Evolutionary conservation across 129 eudicot genomes (phyloP), one percentile per base, ranked within the genome.

Genomic region (Centrapalus pauciflorus): DNA sequence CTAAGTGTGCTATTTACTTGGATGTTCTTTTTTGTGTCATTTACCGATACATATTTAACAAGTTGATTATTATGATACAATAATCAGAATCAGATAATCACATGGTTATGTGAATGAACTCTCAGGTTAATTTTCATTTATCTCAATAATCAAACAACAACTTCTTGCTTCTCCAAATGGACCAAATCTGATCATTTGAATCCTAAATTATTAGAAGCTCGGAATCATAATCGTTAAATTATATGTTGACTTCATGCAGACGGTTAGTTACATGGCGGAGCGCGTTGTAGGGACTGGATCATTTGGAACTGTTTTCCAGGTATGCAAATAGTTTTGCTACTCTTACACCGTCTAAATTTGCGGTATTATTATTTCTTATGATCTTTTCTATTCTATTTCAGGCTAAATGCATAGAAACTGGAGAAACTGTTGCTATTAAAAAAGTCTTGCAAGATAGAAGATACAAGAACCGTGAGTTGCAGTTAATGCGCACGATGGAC

Each of bases 241-340:
- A 16, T 50, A 33, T 46, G 55, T 64, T 23, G 35, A 51, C 62
- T 77, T 86, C 5, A 11, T 76, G 67, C 85, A 93, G 99, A 89
- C 96, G 0, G 83, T 93, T 48, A 89, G 89, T 72, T 93, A 93
- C 84, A 89, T 93, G 99, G 95, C 96, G 14, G 99, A 93, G 75
- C 85, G 96, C 37, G 76, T 93, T 8, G 99, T 89, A 11, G 99
- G 99, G 58, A 85, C 84, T n/a, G 96, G 99, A 73, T 93, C 99
- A 28, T 93, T 93, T 74, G 99, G 99, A 68, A 71, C 88, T 13
- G 96, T 93, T 37, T 93, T 88, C 57, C 96, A 93, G 99, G 99
- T 86, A 70, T 35, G 13, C 35, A 17, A 12, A 11, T 29, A 55
- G 16, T 60, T 61, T 27, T 26, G 46, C 54, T 64, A 16, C 7